Evolutionary conservation across 192 early-diverging fungal genomes (phyloP).

Genomic region (Coemansia sp.): DNA sequence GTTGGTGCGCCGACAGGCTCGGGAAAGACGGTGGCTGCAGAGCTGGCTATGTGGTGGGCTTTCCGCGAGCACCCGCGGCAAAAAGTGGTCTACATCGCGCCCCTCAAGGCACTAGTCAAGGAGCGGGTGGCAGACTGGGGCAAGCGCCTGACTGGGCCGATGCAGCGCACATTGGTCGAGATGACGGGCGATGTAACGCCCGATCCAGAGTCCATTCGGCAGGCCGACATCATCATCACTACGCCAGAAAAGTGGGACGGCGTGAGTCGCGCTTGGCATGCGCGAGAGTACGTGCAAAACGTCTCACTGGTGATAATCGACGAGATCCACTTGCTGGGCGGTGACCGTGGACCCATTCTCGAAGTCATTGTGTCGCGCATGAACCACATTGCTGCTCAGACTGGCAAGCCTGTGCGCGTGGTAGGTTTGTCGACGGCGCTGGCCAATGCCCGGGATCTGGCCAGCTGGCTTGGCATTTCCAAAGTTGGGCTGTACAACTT

Average conservation of each 20-base stretch:
- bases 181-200: conserved; percentile 96
- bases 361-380: conserved; percentile 98
- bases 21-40: conserved; percentile 96
- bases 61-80: conserved; percentile 77
- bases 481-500: conserved; percentile 94
- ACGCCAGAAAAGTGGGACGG: conserved; percentile 99
- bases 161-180: conserved; percentile 88
- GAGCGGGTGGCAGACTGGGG: conserved; percentile 94
- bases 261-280: conserved; percentile 90
- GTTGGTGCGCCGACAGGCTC: conserved; percentile 98
- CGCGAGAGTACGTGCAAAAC: conserved; percentile 82
- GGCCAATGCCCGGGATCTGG: conserved; percentile 95
- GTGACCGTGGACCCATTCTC: conserved; percentile 95
- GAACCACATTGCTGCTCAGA: conserved; percentile 93
- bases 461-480: conserved; percentile 94
- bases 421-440: conserved; percentile 96
- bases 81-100: conserved; percentile 98
- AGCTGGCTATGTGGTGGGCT: conserved; percentile 93
- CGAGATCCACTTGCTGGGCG: conserved; percentile 97
- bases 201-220: conserved; percentile 81
- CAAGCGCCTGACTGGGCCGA: conserved; percentile 63
- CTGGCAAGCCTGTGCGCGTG: conserved; percentile 76
- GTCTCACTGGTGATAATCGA: conserved; percentile 96
- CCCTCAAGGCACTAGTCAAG: conserved; percentile 95
- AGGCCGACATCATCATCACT: conserved; percentile 95